Percentiles rank a stretch among this genome's conserved stretches.
phyloP scores from a whole-genome alignment of 495 filamentous ascomycete genomes.

The Podospora sp. region DNA sequence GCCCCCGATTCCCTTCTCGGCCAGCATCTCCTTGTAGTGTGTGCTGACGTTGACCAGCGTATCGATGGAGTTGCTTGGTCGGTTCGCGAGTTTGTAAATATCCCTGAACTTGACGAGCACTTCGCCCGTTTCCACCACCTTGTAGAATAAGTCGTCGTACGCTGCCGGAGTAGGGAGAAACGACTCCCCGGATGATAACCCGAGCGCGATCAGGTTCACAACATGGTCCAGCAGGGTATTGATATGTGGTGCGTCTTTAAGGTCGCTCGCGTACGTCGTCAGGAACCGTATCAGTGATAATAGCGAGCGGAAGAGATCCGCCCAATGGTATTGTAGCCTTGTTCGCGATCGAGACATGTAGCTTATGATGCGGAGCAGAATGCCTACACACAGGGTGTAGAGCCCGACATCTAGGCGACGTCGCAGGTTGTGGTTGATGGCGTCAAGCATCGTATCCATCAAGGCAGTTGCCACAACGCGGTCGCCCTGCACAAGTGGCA shows the following conservation, averaged over 20 bases:
- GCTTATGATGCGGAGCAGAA: constrained; percentile 77
- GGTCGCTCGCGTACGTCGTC: constrained; percentile 76
- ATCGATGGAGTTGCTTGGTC: constrained; percentile 69
- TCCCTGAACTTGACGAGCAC: constrained; percentile 81
- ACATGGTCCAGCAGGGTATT: constrained; percentile 68
- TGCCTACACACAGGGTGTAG: constrained; percentile 78
- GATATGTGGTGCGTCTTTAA: constrained; percentile 63
- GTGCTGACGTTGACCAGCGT: constrained; percentile 81
- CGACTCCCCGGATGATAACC: constrained; percentile 82
- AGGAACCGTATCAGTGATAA: constrained; percentile 90
- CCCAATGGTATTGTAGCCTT: constrained; percentile 87
- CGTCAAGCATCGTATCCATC: constrained; percentile 84
- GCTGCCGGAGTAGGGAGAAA: constrained; percentile 88
- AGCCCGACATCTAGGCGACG: constrained; percentile 81
- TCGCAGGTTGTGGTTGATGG: constrained; percentile 91
- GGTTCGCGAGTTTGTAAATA: constrained; percentile 61
- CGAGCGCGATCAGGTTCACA: constrained; percentile 81
- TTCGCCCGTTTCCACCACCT: constrained; percentile 89
- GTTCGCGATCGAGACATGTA: constrained; percentile 80
- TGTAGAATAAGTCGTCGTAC: constrained; percentile 98
- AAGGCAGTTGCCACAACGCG: constrained; percentile 72
- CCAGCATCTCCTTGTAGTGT: constrained; percentile 84
- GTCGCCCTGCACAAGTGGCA: constrained; percentile 74
- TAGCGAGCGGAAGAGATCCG: constrained; percentile 88
- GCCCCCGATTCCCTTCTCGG: constrained; percentile 53